These are phyloP conservation scores for Cordyceps farinosa DNA, from an alignment of 2,329 filamentous ascomycete species.

Conservation along the genomic window DNA sequence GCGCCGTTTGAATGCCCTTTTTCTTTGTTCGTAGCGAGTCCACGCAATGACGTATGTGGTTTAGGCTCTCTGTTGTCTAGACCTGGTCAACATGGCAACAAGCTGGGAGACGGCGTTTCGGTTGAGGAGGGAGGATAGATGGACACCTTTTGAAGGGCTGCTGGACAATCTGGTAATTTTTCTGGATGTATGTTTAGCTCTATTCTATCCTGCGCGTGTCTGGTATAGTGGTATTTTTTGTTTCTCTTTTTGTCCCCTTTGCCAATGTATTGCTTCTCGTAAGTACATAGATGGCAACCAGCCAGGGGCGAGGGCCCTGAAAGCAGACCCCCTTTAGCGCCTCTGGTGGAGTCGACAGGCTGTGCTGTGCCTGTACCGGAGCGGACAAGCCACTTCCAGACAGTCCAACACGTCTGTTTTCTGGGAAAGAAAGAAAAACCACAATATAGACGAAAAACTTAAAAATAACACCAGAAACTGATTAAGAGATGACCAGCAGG, in stretches of 20 bases:
- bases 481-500: not conserved
- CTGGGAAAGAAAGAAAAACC: not conserved
- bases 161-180: too few relatives aligned
- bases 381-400: not conserved
- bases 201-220: too few relatives aligned
- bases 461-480: not conserved
- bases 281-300: not conserved
- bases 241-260: not conserved
- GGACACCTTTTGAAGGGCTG: too few relatives aligned
- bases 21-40: not conserved
- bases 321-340: not conserved
- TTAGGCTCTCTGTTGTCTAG: not conserved
- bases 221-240: too few relatives aligned
- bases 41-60: not conserved
- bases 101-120: too few relatives aligned
- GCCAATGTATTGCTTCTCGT: not conserved
- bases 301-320: not conserved
- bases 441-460: not conserved
- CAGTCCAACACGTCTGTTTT: not conserved
- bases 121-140: too few relatives aligned
- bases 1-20: not conserved
- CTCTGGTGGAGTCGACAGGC: not conserved
- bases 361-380: not conserved
- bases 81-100: not conserved
- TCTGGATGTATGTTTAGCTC: too few relatives aligned